Base-by-base conservation (phyloP, 208 protist genomes). In the Crithidia thermophila region DNA sequence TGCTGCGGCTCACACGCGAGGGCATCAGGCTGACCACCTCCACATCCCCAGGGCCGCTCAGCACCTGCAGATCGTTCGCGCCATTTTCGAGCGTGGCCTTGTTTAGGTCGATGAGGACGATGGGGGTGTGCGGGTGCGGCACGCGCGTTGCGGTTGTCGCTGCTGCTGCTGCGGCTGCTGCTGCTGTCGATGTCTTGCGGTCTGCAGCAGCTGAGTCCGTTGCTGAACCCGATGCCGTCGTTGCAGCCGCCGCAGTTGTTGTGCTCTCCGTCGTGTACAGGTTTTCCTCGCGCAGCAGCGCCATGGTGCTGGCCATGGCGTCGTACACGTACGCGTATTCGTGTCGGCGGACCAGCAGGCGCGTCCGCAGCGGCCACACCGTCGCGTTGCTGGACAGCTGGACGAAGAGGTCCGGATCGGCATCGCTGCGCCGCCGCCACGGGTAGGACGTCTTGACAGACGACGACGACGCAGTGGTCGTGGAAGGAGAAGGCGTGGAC, bases 251-350 rank as follows among this genome's bases (percentile, higher is more conserved):
- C 25, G 33, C 4, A n/a, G 42, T 56, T 1, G 49, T 27, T 30
- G 23, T 3, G 16, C 10, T 10, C 0, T 47, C 58, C 5, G 46
- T 36, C 0, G 49, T 39, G 23, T 57, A 67, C 40, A 76, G 65
- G 51, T n/a, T 55, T 21, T 81, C 70, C 8, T 72, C 70, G 4
- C 66, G 59, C 16, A 82, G 45, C 30, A 83, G 65, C 18, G 74
- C 71, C 37, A 76, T 55, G 9, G 77, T 83, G n/a, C 61, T 83
- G 7, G 77, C 73, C 43, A 87, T 56, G 8, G 73, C 63, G 23
- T 84, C 81, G 59, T 89, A 89, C 5, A 89, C 25, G 67, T 89
- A 89, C 4, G 73, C 53, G 63, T 84, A 89, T 33, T 84, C 56
- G 21, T 75, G 62, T 5, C 80, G 63, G 14, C 79, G 72, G 11